phyloP scores from a whole-genome alignment of 2,329 filamentous ascomycete species.

The Orbilia blumenaviensis region DNA sequence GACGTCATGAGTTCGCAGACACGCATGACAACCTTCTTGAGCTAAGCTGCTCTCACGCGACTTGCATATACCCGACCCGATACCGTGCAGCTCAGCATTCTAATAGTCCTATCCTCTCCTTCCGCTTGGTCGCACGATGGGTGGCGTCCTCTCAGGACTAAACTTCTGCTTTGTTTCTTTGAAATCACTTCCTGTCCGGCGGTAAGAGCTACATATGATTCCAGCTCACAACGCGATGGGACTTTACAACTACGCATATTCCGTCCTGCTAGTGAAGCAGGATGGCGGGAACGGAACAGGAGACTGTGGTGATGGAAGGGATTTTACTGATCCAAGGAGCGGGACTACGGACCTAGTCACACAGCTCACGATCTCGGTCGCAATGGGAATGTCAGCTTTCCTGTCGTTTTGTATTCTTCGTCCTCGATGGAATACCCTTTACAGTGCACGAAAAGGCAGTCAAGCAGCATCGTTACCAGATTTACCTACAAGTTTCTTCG shows the following conservation, averaged over 20 bases:
- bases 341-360: conserved; percentile 63
- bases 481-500: conserved; percentile 84
- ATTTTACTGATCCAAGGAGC: conserved; percentile 59
- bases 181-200: neutral
- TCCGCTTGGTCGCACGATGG: conserved; percentile 26
- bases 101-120: neutral
- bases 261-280: conserved; percentile 36
- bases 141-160: conserved; percentile 4
- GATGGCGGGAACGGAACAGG: conserved; percentile 25
- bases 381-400: conserved; percentile 76
- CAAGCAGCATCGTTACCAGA: conserved; percentile 73
- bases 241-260: conserved; percentile 50
- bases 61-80: neutral
- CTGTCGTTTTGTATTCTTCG: conserved; percentile 82
- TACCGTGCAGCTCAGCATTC: neutral
- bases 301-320: conserved; percentile 55
- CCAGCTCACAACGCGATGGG: conserved; percentile 22
- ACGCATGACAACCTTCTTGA: conserved; percentile 36
- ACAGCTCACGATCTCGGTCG: conserved; percentile 77
- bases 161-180: neutral
- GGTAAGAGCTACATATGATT: neutral
- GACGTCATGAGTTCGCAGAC: conserved; percentile 39
- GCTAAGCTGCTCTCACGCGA: conserved; percentile 39
- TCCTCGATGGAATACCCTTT: conserved; percentile 89
- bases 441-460: conserved; percentile 80